A percentile compares a stretch with the other conserved stretches of the same genome.
Conservation (phyloP, 768 basidiomycete genomes). For the Boletus rubroflammeus region DNA sequence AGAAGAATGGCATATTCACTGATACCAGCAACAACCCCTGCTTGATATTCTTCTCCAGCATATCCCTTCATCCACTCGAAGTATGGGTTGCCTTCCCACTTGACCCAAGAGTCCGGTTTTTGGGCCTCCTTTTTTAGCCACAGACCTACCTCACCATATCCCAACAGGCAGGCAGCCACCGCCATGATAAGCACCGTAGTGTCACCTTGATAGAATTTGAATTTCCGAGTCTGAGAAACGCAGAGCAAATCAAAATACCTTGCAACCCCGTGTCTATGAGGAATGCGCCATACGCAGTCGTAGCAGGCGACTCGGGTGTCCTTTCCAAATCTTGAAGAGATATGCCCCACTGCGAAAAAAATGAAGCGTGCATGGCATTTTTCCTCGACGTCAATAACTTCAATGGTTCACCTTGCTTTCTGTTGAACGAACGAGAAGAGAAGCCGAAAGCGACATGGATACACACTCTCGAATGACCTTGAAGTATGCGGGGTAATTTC, state of each 20-base stretch:
- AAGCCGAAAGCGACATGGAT: background rate
- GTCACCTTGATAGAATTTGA: background rate
- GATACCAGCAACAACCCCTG: background rate
- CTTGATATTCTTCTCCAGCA: background rate
- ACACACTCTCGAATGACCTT: background rate
- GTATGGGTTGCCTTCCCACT: constrained; percentile 4
- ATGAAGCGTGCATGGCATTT: background rate
- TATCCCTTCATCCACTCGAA: background rate
- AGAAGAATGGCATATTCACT: background rate
- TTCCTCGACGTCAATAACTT: background rate
- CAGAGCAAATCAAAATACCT: background rate
- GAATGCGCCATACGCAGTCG: constrained; percentile 4
- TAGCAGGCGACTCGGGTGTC: constrained; percentile 1
- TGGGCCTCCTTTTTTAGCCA: constrained; percentile 3
- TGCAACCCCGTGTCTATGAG: constrained; percentile 4
- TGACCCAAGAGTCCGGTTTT: background rate
- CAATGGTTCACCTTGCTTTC: background rate
- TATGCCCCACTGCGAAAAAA: background rate
- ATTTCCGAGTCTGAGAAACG: too few relatives aligned
- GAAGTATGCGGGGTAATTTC: background rate
- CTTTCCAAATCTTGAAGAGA: background rate
- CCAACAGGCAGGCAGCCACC: constrained; percentile 1
- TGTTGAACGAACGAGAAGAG: background rate
- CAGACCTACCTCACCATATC: background rate
- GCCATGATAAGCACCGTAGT: background rate